A percentile compares a stretch with the other conserved stretches of the same genome.
These are phyloP conservation scores for Bipolaris gigantea DNA, from an alignment of 2,329 filamentous ascomycete genomes.

Conservation along the genomic window DNA sequence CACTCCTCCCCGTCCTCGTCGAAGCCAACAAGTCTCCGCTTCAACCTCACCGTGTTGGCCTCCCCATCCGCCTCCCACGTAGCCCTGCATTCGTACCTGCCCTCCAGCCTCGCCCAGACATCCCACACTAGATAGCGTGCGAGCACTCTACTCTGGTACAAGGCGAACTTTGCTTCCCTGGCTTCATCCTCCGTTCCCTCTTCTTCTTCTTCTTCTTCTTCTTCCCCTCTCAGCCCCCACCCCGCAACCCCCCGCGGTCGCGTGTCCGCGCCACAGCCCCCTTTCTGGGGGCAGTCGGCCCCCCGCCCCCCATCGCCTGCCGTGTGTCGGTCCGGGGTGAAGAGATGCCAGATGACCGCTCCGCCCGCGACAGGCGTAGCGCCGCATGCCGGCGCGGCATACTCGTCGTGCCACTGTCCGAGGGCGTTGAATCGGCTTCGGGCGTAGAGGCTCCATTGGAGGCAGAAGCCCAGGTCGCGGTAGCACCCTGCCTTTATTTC, in stretches of 20 bases:
- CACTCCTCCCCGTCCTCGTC: neutral
- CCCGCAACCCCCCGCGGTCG: neutral
- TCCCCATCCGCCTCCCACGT: conserved; percentile 17
- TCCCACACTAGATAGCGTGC: conserved; percentile 13
- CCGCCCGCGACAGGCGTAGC: conserved; percentile 4
- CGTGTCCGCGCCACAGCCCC: neutral
- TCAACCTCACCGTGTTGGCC: conserved; percentile 7
- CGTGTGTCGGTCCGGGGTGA: no score
- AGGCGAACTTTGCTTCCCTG: conserved; percentile 10
- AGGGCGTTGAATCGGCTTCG: conserved; percentile 6
- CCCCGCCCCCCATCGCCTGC: neutral
- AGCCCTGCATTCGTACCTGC: conserved; percentile 11
- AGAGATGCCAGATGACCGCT: conserved; percentile 13
- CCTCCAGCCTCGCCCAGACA: conserved; percentile 13
- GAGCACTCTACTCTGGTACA: conserved; percentile 20
- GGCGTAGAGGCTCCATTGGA: conserved; percentile 20
- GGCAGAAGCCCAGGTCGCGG: conserved; percentile 18
- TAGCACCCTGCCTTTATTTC: conserved; percentile 22
- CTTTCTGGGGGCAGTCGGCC: neutral
- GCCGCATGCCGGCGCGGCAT: conserved; percentile 7
- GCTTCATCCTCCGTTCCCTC: neutral
- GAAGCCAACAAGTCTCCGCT: conserved; percentile 7
- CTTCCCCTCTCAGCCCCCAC: neutral
- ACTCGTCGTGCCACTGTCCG: conserved; percentile 21
- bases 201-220: neutral